Conservation (phyloP, 1,139 yeast genomes). For the Yamadazyma pseudoaaseri region DNA sequence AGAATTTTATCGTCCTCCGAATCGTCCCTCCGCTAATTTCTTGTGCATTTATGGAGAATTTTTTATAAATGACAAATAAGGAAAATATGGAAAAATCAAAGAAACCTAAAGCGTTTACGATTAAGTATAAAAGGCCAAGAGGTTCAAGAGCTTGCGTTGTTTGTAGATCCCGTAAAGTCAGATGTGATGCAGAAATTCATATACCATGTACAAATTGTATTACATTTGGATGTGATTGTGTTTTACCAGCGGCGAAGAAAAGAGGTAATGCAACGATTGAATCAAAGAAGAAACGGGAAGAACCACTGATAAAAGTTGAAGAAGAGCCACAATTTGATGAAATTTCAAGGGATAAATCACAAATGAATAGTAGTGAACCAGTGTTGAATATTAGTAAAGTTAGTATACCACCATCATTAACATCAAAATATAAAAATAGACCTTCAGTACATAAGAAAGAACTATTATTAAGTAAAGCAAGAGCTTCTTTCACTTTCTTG, state of each 20-base stretch:
- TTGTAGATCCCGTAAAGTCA: slow-evolving; percentile 70
- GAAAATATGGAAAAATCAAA: slow-evolving; percentile 1
- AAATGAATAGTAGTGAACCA: slow-evolving; percentile 28
- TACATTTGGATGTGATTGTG: slow-evolving; percentile 74
- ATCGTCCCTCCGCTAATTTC: no score
- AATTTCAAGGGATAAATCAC: slow-evolving; percentile 6
- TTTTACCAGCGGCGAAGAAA: slow-evolving; percentile 58
- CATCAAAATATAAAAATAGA: slow-evolving; percentile 40
- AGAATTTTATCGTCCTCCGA: no score
- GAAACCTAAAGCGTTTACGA: slow-evolving; percentile 50
- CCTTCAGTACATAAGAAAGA: slow-evolving; percentile 42
- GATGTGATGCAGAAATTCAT: slow-evolving; percentile 68
- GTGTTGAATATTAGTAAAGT: slow-evolving; percentile 44
- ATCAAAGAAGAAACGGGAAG: slow-evolving; percentile 18
- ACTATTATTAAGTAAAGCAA: slow-evolving; percentile 25
- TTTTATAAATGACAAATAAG: slow-evolving; percentile 1
- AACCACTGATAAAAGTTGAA: slow-evolving; percentile 6
- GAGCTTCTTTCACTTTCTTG: slow-evolving; percentile 38
- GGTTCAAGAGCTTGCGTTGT: slow-evolving; percentile 54
- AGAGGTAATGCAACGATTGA: slow-evolving; percentile 33
- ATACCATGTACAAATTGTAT: slow-evolving; percentile 78
- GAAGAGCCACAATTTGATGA: background rate
- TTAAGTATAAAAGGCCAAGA: slow-evolving; percentile 50
- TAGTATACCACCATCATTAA: slow-evolving; percentile 45
- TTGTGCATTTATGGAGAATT: background rate